Evolutionary conservation across 176 grass and related monocot genomes (phyloP), one percentile per base, ranked within the genome.

Genomic region (Eleusine indica): DNA sequence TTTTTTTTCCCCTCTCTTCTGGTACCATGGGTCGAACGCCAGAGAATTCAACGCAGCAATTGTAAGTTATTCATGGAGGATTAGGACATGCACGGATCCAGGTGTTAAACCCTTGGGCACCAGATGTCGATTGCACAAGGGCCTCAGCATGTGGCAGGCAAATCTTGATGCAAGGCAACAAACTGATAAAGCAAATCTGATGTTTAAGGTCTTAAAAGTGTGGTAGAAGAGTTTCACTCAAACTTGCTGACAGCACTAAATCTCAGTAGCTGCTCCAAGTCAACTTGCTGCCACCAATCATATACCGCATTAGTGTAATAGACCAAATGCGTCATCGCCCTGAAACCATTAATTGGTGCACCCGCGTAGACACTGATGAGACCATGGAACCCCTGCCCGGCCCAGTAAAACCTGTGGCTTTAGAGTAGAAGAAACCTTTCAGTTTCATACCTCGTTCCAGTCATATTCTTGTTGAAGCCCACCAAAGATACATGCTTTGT

Each of bases 81-180:
- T 49, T 17, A 39, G 12, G 74, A 39, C 66, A 47, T 48, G 65
- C 74, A 78, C 74, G n/a, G 19, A 48, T 62, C 83, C 74, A 70
- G 66, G 74, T 62, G 83, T 39, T 62, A 39, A 78, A 78, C 52
- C 83, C 74, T 70, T 58, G 51, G 83, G 83, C 83, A 70, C 52
- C 21, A 9, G 41, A 71, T 51, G 66, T 85, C 53, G 53, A 63
- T 40, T 85, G 39, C 21, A 64, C 42, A 19, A 12, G 18, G 9
- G 47, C 5, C 30, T 57, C 22, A 17, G 32, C 30, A 79, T 86
- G 21, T 40, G 19, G 62, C 29, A 51, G 6, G 19, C 56, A 53
- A 37, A 32, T 48, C 52, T 18, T 9, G 12, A 49, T 18, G 66
- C 65, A 78, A 76, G 44, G 44, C 9, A 9, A 47, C 72, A 69